A percentile compares a stretch with the other conserved stretches of the same genome.
These are phyloP conservation scores for Globisporangium paddicum DNA, from an alignment of 352 stramenopile species.

Conservation along the genomic window DNA sequence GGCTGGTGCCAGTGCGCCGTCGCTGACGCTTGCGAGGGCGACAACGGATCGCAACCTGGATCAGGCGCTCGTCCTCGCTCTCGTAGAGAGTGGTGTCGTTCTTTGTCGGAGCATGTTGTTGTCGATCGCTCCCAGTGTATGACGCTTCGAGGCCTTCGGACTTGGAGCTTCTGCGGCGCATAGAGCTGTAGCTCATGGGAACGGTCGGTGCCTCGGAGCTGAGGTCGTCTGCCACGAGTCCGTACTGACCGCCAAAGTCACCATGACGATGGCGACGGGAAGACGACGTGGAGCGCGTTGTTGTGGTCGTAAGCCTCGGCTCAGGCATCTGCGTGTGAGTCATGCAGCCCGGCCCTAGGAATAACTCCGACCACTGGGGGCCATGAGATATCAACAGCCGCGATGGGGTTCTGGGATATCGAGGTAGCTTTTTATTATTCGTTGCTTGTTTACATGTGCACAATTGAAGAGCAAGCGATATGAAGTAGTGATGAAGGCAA, in stretches of 20 bases:
- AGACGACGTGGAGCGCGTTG: not conserved
- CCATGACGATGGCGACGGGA: not conserved
- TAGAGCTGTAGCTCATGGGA: not conserved
- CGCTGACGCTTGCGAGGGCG: conserved; percentile 26
- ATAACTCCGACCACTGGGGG: not conserved
- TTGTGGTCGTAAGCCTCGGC: not conserved
- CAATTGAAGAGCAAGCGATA: not conserved
- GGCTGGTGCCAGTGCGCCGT: not conserved
- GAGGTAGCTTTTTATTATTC: too few relatives aligned
- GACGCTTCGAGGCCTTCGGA: not conserved
- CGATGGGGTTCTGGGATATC: too few relatives aligned
- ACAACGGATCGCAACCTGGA: conserved; percentile 59
- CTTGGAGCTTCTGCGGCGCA: not conserved
- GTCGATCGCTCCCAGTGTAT: not conserved
- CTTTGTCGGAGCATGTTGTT: not conserved
- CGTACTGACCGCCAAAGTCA: not conserved
- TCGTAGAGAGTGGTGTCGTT: not conserved
- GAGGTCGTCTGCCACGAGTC: not conserved
- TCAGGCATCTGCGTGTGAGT: not conserved
- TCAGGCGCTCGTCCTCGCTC: conserved; percentile 13
- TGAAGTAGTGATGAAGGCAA: not conserved
- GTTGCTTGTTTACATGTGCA: not conserved
- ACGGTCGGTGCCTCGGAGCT: not conserved
- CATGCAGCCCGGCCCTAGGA: too few relatives aligned
- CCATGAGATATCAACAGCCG: not conserved